Conservation (phyloP, 768 basidiomycete genomes). For the Butyriboletus loyo region DNA sequence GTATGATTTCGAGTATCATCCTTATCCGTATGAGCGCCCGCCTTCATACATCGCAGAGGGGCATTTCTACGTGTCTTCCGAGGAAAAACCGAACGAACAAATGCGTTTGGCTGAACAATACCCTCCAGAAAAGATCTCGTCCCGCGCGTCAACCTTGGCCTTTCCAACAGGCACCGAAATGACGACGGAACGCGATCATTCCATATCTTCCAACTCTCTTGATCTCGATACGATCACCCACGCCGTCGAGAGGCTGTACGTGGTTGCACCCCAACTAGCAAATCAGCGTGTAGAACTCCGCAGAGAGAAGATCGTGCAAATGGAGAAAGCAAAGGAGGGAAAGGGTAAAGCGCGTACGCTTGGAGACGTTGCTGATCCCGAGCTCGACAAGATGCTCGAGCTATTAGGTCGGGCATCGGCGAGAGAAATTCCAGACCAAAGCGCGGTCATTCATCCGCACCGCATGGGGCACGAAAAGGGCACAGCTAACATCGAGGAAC, state of each 20-base stretch:
- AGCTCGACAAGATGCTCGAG: conserved; percentile 70
- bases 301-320: conserved; percentile 61
- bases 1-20: conserved; percentile 40
- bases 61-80: background rate
- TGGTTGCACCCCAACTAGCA: conserved; percentile 81
- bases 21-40: conserved; percentile 19
- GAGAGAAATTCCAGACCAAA: conserved; percentile 65
- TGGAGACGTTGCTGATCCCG: conserved; percentile 34
- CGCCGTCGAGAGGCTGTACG: conserved; percentile 88
- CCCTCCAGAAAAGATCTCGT: conserved; percentile 21
- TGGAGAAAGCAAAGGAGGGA: conserved; percentile 65
- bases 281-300: conserved; percentile 93
- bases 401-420: conserved; percentile 69
- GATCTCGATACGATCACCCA: conserved; percentile 83
- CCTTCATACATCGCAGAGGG: conserved; percentile 25
- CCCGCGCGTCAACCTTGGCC: background rate
- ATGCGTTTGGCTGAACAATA: conserved; percentile 8
- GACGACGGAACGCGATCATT: background rate
- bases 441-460: conserved; percentile 61
- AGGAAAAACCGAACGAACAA: conserved; percentile 11
- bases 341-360: conserved; percentile 46
- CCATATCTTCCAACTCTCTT: conserved; percentile 42
- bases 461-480: conserved; percentile 53
- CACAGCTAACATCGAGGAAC: conserved; percentile 55
- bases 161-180: background rate